Evolutionary conservation across 768 basidiomycete genomes (phyloP).

Genomic region (Collybia mongolica): DNA sequence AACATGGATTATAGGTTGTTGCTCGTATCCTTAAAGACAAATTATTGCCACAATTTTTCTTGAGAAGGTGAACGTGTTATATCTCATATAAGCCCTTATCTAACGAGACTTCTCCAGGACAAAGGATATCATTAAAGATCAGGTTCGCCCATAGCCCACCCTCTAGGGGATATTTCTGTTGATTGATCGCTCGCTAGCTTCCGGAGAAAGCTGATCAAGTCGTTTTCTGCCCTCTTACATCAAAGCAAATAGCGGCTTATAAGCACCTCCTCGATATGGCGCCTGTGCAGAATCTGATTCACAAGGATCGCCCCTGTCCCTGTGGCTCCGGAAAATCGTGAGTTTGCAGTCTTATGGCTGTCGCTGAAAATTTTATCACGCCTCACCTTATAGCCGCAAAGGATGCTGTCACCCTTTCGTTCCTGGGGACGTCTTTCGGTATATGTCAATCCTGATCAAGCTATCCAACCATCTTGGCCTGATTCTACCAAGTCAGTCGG

Average conservation of each 20-base stretch:
- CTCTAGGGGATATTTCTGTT: neutral
- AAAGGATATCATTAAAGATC: conserved; percentile 73
- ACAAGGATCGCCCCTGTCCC: conserved; percentile 68
- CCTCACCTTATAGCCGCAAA: conserved; percentile 31
- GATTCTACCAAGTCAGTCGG: conserved; percentile 69
- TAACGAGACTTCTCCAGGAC: conserved; percentile 42
- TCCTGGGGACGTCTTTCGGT: conserved; percentile 70
- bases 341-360: conserved; percentile 15
- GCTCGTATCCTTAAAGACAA: conserved; percentile 62
- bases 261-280: conserved; percentile 63
- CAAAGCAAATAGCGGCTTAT: conserved; percentile 70
- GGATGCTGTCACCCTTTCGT: conserved; percentile 44
- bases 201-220: conserved; percentile 89
- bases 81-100: neutral
- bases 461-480: conserved; percentile 87
- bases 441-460: conserved; percentile 81
- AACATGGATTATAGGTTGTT: conserved; percentile 39
- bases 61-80: conserved; percentile 56
- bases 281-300: conserved; percentile 69
- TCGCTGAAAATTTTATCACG: conserved; percentile 1
- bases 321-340: conserved; percentile 67
- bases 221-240: conserved; percentile 88
- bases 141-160: conserved; percentile 33
- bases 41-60: conserved; percentile 79
- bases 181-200: conserved; percentile 43